Evolutionary conservation across 164 flowering plant species (phyloP), one percentile per base, ranked within the genome.

Genomic region (Liriodendron chinense): DNA sequence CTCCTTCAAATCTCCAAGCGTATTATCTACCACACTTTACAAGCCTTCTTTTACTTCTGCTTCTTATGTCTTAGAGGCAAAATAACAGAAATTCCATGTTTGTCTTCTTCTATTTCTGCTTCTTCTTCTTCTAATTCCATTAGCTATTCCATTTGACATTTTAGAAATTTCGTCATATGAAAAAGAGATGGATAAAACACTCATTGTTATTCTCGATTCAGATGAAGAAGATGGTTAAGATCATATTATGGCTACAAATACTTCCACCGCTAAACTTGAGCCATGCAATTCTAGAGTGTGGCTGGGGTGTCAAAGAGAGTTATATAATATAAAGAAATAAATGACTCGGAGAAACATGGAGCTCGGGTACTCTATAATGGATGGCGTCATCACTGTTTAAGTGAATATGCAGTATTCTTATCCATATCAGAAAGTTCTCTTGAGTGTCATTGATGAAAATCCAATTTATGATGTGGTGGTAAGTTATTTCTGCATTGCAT

Each of bases 161-260:
- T 16, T 20, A 26, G 47, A 66, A 23, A 47, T 18, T 62, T 18
- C 24, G 57, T 50, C 7, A 14, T 20, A 26, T 66, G 16, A 66
- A 26, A 66, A 66, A 21, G 53, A 56, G 21, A 49, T 34, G 47
- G 22, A 24, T 7, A 16, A 18, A 5, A 59, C 8, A 13, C 67
- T 72, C 9, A 74, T 84, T 48, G 73, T 83, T 20, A 75, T 80
- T 78, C 14, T 86, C 65, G 85, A 83, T 61, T 88, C 88, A 20
- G 91, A 88, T 79, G 89, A 85, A 63, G 89, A 85, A 56, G 82
- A 81, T 56, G 70, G 34, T 72, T 73, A 2, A 57, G 76, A 53
- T 56, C 68, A 53, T n/a, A 34, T 67, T 73, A 47, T 25, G 57
- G 23, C 50, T 24, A 25, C 2, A 26, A 53, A 16, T 64, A 53